Evolutionary conservation across 148 eudicot species (phyloP).

Genomic region (Chenopodium berlandieri): DNA sequence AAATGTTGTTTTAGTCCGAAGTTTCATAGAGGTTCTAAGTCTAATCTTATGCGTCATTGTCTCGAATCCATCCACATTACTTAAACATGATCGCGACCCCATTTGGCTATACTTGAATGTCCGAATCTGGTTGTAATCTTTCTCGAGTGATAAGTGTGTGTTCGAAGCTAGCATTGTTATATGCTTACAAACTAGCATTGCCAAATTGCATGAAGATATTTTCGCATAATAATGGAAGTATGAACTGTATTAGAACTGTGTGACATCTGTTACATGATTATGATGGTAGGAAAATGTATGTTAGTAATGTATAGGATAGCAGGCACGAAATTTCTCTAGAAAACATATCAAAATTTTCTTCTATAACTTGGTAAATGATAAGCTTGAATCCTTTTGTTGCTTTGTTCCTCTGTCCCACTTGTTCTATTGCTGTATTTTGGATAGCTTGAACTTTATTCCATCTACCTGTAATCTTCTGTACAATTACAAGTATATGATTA

Average conservation of each 20-base stretch:
- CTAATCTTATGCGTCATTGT: not conserved
- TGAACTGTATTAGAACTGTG: not conserved
- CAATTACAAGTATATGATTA: not conserved
- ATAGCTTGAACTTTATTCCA: constrained; percentile 20
- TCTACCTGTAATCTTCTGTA: constrained; percentile 2
- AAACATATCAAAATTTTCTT: not conserved
- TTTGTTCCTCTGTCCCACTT: constrained; percentile 17
- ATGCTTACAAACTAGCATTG: not conserved
- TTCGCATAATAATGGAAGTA: not conserved
- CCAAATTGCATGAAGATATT: not conserved
- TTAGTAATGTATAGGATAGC: not conserved
- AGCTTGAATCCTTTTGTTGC: constrained; percentile 21
- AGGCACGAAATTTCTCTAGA: constrained; percentile 4
- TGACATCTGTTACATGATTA: not conserved
- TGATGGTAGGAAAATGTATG: not conserved
- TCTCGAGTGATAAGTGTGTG: not conserved
- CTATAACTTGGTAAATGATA: constrained; percentile 14
- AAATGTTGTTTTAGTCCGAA: not conserved
- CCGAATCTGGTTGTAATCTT: not conserved
- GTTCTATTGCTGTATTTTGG: constrained; percentile 9
- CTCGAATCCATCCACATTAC: not conserved
- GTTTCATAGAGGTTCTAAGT: not conserved
- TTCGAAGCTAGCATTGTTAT: not conserved
- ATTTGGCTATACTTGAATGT: not conserved
- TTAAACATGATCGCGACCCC: no score